Conservation (phyloP, 371 early-diverging fungal genomes). For the Rhizopus delemar region DNA sequence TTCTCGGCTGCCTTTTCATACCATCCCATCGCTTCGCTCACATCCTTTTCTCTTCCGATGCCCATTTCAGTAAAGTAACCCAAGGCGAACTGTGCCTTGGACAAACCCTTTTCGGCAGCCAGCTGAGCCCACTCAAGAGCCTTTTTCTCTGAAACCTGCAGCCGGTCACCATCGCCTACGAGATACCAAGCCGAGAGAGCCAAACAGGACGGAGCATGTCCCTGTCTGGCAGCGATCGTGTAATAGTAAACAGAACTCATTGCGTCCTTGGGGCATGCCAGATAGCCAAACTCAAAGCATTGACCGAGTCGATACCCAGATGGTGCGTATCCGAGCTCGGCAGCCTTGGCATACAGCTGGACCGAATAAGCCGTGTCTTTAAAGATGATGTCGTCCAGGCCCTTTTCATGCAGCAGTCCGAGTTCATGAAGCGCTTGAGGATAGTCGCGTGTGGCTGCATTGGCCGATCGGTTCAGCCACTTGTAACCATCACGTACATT, state of each 20-base stretch:
- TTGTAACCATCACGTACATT: constrained; percentile 75
- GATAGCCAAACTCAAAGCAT: constrained; percentile 76
- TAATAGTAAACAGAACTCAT: constrained; percentile 75
- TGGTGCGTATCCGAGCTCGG: constrained; percentile 64
- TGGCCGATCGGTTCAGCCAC: constrained; percentile 76
- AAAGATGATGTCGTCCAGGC: constrained; percentile 69
- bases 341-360: constrained; percentile 62
- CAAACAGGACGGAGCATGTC: constrained; percentile 62
- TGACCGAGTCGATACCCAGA: constrained; percentile 80
- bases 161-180: constrained; percentile 80
- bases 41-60: constrained; percentile 67
- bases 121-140: constrained; percentile 83
- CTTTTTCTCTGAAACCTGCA: constrained; percentile 76
- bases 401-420: constrained; percentile 69
- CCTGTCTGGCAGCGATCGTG: constrained; percentile 82
- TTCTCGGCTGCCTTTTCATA: constrained; percentile 78
- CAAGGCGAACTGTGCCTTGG: constrained; percentile 86
- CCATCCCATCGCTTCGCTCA: constrained; percentile 72
- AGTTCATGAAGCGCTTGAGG: constrained; percentile 82
- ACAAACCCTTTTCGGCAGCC: constrained; percentile 78
- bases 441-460: constrained; percentile 74
- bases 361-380: constrained; percentile 70
- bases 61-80: constrained; percentile 84
- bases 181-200: constrained; percentile 95
- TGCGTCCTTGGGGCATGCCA: constrained; percentile 72